phyloP scores from a whole-genome alignment of 1,139 yeast genomes.

The Nakaseomyces kungkrabaensis region DNA sequence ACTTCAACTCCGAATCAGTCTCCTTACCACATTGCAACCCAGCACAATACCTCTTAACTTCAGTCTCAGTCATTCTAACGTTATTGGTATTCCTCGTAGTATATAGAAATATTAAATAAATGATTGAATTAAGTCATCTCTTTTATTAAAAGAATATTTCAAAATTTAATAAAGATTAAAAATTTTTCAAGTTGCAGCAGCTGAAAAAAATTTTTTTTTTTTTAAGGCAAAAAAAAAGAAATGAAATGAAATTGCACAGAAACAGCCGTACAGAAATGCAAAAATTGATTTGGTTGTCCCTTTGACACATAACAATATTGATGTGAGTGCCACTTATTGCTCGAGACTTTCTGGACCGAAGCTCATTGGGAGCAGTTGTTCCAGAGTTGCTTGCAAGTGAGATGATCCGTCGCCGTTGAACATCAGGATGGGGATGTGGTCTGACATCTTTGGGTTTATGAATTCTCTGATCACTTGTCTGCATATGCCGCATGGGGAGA shows the following conservation, averaged over 20 bases:
- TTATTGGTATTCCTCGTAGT: too few relatives aligned
- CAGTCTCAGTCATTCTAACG: slow-evolving; percentile 23
- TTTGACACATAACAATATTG: background rate
- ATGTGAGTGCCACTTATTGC: background rate
- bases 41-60: slow-evolving; percentile 36
- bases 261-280: background rate
- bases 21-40: slow-evolving; percentile 79
- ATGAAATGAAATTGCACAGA: background rate
- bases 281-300: too few relatives aligned
- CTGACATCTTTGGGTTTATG: slow-evolving; percentile 21
- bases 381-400: slow-evolving; percentile 38
- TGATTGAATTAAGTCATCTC: background rate
- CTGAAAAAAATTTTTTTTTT: too few relatives aligned
- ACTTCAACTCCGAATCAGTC: slow-evolving; percentile 66
- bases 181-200: too few relatives aligned
- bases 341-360: slow-evolving; percentile 64
- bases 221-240: too few relatives aligned
- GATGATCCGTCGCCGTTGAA: slow-evolving; percentile 42
- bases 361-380: slow-evolving; percentile 68
- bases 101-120: too few relatives aligned
- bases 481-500: slow-evolving; percentile 91
- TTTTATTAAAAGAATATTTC: too few relatives aligned
- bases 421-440: slow-evolving; percentile 49
- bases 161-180: too few relatives aligned
- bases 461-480: slow-evolving; percentile 83